Evolutionary conservation across 1,139 yeast species (phyloP).

Genomic region (Hanseniaspora uvarum): DNA sequence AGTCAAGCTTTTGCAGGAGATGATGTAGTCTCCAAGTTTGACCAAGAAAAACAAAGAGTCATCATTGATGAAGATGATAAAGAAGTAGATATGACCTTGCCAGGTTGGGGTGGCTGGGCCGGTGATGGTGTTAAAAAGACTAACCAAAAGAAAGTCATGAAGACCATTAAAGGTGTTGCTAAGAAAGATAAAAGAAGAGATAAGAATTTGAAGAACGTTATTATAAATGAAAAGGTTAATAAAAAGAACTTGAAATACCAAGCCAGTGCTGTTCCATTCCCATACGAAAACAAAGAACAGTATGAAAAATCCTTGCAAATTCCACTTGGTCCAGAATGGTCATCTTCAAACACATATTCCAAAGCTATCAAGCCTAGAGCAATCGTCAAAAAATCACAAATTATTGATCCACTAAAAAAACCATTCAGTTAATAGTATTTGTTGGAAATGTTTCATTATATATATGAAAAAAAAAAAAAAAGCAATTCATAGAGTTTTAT

Average conservation of each 20-base stretch:
- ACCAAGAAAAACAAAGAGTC: conserved; percentile 59
- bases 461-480: too few species aligned
- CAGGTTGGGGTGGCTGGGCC: conserved; percentile 94
- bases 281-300: conserved; percentile 85
- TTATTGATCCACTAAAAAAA: conserved; percentile 72
- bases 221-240: conserved; percentile 77
- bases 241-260: conserved; percentile 78
- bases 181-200: conserved; percentile 66
- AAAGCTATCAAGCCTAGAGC: conserved; percentile 81
- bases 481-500: neutral
- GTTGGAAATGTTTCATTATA: neutral
- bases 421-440: conserved; percentile 30
- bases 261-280: conserved; percentile 83
- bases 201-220: conserved; percentile 64
- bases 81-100: conserved; percentile 72
- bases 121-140: conserved; percentile 39
- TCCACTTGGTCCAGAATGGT: conserved; percentile 99
- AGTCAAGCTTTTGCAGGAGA: conserved; percentile 96
- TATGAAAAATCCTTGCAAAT: conserved; percentile 85
- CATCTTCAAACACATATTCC: conserved; percentile 78
- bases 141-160: conserved; percentile 52
- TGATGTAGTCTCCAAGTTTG: conserved; percentile 69
- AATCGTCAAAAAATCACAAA: conserved; percentile 74
- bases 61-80: conserved; percentile 75
- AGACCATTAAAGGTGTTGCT: conserved; percentile 64